Base-by-base conservation (phyloP, 305 asterid species). In the Stenogyne calaminthoides region DNA sequence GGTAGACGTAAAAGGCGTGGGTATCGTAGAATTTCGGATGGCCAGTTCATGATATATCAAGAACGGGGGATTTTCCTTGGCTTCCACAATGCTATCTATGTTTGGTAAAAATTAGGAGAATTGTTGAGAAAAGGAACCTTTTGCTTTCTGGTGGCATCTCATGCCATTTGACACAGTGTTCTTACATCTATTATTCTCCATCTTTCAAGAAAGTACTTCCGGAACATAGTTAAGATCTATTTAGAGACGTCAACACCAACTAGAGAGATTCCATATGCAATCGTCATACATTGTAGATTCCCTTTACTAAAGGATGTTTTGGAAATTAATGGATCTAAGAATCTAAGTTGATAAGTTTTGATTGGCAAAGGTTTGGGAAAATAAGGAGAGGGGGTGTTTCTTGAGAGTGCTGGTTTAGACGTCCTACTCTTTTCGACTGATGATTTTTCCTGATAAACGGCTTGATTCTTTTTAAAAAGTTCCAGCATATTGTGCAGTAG, bases 331-430 rank as follows among this genome's bases (percentile, higher is more conserved):
- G 46, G 37, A 49, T 8, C 12, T 39, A 42, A 47, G 39, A 36
- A 51, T 25, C 20, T 20, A 15, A 42, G 69, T 61, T 25, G 7
- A 34, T 7, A 18, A 62, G 76, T 37, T 39, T 34, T 36, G 14
- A 34, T 18, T n/a, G 58, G n/a, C 15, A 19, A 22, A 37, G 47
- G 46, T 22, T 54, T 54, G 19, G 37, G 34, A 12, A 2, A 40
- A 65, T 54, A 10, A 47, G 46, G 54, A 0, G 62, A 36, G 15
- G 29, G 16, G 36, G 69, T 12, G 37, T 10, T 54, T 32, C 19
- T 64, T 64, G 67, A 58, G 29, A 29, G 76, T 14, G 22, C 49
- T 42, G 34, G 67, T 36, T 60, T 25, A 4, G 42, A 22, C 42
- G 22, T 7, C 40, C 42, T 29, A 57, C 64, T 58, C 19, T 27